phyloP scores from a whole-genome alignment of 306 rosid species.

The Hippophae tibetana region DNA sequence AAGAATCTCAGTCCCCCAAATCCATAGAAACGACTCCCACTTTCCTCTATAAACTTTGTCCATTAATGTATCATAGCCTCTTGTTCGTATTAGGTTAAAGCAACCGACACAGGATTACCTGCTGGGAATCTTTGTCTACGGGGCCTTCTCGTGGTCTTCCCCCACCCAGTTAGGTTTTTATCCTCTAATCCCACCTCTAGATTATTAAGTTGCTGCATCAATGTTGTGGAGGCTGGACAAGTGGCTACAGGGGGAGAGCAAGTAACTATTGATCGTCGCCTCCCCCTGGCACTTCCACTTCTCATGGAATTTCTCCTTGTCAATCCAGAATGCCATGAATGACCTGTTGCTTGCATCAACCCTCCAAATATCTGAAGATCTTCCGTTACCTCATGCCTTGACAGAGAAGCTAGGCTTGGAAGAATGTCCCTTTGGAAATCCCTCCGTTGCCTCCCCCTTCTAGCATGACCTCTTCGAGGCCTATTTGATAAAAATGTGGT shows the following conservation, averaged over 20 bases:
- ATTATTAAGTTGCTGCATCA: slow-evolving; percentile 50
- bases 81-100: slow-evolving; percentile 49
- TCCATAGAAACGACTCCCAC: slow-evolving; percentile 36
- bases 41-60: slow-evolving; percentile 42
- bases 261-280: slow-evolving; percentile 44
- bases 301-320: slow-evolving; percentile 73
- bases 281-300: slow-evolving; percentile 73
- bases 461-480: slow-evolving; percentile 67
- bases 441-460: slow-evolving; percentile 91
- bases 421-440: slow-evolving; percentile 98
- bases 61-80: slow-evolving; percentile 28
- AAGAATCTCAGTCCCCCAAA: slow-evolving; percentile 19
- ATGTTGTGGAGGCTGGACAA: slow-evolving; percentile 35
- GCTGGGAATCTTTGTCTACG: slow-evolving; percentile 87
- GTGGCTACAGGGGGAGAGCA: slow-evolving; percentile 35
- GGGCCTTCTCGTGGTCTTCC: slow-evolving; percentile 88
- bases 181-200: slow-evolving; percentile 77
- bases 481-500: slow-evolving; percentile 35
- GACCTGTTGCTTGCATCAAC: slow-evolving; percentile 80
- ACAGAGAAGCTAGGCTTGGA: slow-evolving; percentile 75
- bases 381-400: slow-evolving; percentile 94
- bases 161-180: slow-evolving; percentile 93
- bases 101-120: slow-evolving; percentile 49
- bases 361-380: slow-evolving; percentile 96
- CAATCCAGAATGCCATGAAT: slow-evolving; percentile 70